These are phyloP conservation scores for Melocanna baccifera DNA, from an alignment of 176 grass and related monocot species.

Conservation along the genomic window DNA sequence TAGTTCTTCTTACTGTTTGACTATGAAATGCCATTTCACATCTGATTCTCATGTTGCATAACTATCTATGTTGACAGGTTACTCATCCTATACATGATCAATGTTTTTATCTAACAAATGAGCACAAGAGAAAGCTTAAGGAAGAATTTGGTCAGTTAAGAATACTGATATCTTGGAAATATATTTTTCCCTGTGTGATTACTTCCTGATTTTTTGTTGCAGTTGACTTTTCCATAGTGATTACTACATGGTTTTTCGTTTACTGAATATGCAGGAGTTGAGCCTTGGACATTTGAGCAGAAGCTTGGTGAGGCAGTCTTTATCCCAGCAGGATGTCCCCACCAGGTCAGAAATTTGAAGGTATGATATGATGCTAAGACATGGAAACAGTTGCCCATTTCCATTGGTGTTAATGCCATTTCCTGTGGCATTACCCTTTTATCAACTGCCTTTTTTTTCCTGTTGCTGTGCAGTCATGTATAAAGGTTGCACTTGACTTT, in stretches of 20 bases:
- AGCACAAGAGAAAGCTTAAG: constrained; percentile 85
- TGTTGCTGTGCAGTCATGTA: constrained; percentile 63
- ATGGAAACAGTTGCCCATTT: neutral
- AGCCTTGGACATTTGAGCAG: constrained; percentile 95
- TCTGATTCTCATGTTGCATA: neutral
- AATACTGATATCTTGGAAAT: neutral
- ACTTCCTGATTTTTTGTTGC: neutral
- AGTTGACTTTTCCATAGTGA: neutral
- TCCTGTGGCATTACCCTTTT: neutral
- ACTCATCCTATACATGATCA: constrained; percentile 89
- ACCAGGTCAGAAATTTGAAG: constrained; percentile 98
- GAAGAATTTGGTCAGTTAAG: constrained; percentile 70
- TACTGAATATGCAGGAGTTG: constrained; percentile 50
- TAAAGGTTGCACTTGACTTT: constrained; percentile 90
- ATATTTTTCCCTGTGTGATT: neutral
- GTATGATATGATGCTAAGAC: constrained; percentile 31
- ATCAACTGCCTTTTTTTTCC: neutral
- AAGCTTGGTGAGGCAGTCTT: constrained; percentile 96
- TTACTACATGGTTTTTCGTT: neutral
- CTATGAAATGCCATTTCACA: neutral
- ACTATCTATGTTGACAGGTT: constrained; percentile 49
- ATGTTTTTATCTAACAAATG: constrained; percentile 71
- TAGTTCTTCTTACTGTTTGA: neutral
- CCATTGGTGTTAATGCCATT: neutral
- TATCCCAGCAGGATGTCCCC: constrained; percentile 90